A percentile compares a stretch with the other conserved stretches of the same genome.
These are phyloP conservation scores for Arbutus unedo DNA, from an alignment of 148 eudicot species.

Conservation along the genomic window DNA sequence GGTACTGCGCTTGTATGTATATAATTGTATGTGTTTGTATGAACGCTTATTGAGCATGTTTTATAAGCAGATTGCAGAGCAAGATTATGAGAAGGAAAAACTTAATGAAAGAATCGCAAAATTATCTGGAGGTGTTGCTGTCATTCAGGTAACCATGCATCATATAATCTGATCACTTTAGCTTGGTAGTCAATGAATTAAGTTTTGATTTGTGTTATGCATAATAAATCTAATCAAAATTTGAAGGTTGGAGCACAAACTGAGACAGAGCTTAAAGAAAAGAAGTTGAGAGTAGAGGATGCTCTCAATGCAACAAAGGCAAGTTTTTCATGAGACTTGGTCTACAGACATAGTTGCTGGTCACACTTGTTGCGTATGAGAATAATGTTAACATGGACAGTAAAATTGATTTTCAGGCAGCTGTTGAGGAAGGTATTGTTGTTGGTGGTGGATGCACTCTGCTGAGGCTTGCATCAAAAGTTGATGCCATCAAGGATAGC, in stretches of 20 bases:
- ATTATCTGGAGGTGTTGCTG: conserved; percentile 77
- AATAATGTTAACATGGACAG: neutral
- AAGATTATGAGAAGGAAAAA: conserved; percentile 57
- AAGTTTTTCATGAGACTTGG: neutral
- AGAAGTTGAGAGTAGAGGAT: conserved; percentile 79
- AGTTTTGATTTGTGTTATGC: neutral
- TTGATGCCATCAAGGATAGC: conserved; percentile 49
- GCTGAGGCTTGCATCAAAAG: conserved; percentile 52
- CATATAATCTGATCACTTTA: neutral
- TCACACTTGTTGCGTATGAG: neutral
- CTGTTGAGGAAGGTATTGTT: conserved; percentile 79
- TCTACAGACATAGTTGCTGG: neutral
- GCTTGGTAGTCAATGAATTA: neutral
- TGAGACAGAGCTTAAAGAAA: conserved; percentile 76
- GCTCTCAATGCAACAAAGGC: conserved; percentile 75
- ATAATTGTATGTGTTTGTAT: neutral
- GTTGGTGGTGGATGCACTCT: conserved; percentile 79
- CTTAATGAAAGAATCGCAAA: conserved; percentile 79
- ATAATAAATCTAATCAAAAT: conserved; percentile 8
- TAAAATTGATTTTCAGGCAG: conserved; percentile 40
- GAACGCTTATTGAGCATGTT: neutral
- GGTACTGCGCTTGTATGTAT: neutral
- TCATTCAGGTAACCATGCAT: conserved; percentile 44
- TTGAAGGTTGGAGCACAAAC: conserved; percentile 67
- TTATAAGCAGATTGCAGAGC: conserved; percentile 46